These are phyloP conservation scores for Rhodofomes roseus DNA, from an alignment of 1,284 basidiomycete species.

Conservation along the genomic window DNA sequence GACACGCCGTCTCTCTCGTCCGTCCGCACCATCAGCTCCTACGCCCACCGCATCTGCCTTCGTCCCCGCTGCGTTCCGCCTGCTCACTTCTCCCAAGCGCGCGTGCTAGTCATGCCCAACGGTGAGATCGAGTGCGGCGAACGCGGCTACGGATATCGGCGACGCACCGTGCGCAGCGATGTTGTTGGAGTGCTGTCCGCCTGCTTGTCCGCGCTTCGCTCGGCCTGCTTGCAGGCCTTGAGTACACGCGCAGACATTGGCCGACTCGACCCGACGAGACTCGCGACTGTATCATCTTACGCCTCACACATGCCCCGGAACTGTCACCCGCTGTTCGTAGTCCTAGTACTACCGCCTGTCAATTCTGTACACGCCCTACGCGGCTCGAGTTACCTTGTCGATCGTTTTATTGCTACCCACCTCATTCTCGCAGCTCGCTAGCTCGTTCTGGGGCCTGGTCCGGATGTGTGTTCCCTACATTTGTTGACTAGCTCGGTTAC, in stretches of 20 bases:
- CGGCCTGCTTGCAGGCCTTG: slow-evolving; percentile 7
- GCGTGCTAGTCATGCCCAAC: slow-evolving; percentile 26
- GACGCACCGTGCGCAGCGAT: slow-evolving; percentile 13
- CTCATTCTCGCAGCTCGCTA: slow-evolving; percentile 5
- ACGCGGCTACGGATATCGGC: slow-evolving; percentile 11
- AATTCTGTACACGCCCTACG: background rate
- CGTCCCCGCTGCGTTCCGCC: slow-evolving; percentile 18
- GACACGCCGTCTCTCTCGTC: slow-evolving; percentile 12
- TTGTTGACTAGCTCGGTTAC: background rate
- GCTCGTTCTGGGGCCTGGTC: slow-evolving; percentile 1
- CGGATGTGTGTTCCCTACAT: slow-evolving; percentile 1
- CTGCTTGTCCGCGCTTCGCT: slow-evolving; percentile 8
- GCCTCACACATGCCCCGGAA: slow-evolving; percentile 10
- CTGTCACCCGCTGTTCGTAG: slow-evolving; percentile 5
- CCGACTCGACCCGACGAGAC: background rate
- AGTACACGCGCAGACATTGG: background rate
- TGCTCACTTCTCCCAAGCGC: slow-evolving; percentile 17
- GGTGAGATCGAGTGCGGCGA: slow-evolving; percentile 17
- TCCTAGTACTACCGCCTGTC: slow-evolving; percentile 1
- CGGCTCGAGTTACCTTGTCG: slow-evolving; percentile 10
- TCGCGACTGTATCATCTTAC: slow-evolving; percentile 2
- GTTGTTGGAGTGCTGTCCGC: slow-evolving; percentile 15
- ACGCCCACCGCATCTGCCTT: slow-evolving; percentile 14
- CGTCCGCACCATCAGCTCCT: slow-evolving; percentile 11
- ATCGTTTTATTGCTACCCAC: background rate